Evolutionary conservation across 352 stramenopile species (phyloP), one percentile per base, ranked within the genome.

Genomic region (Achlya hypogyna): DNA sequence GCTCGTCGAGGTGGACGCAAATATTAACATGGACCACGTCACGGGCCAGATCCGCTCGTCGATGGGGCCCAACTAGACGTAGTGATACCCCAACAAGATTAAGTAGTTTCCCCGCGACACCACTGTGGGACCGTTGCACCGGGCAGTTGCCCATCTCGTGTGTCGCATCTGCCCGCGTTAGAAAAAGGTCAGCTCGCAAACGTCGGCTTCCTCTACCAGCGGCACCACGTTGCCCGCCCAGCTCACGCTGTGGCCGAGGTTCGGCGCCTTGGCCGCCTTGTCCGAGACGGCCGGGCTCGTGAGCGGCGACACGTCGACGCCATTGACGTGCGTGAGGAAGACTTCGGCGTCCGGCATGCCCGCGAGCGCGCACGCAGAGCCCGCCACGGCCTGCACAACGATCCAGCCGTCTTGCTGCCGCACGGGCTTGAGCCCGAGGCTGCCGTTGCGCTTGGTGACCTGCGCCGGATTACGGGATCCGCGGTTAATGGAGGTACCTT

Each of bases 1-100:
- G 77, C 75, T 94, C 51, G 69, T 81, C 3, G 79, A 88, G 18
- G 93, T 98, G 45, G 89, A 98, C 80, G 95, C 95, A 53, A 79
- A 95, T 76, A 89, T 87, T 53, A 78, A 81, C 54, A 96, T 97
- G 84, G 54, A 71, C 63, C 77, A 76, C 63, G 86, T 97, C 51
- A 90, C 83, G 73, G 77, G 79, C 60, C 82, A 95, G 73, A 95
- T 97, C 72, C 83, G 83, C 62, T 66, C 73, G 64, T 87, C 70
- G 62, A 75, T 94, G 43, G 84, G 82, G 51, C 58, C 63, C 69
- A 72, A 93, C 73, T 93, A 89, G 53, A 47, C 9, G 25, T 56
- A n/a, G 25, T 45, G 38, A n/a, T 45, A n/a, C n/a, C n/a, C n/a
- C n/a, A n/a, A n/a, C n/a, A n/a, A n/a, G n/a, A n/a, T n/a, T n/a